Evolutionary conservation across 768 basidiomycete species (phyloP).

Genomic region (Porphyrellus cyaneotinctus): DNA sequence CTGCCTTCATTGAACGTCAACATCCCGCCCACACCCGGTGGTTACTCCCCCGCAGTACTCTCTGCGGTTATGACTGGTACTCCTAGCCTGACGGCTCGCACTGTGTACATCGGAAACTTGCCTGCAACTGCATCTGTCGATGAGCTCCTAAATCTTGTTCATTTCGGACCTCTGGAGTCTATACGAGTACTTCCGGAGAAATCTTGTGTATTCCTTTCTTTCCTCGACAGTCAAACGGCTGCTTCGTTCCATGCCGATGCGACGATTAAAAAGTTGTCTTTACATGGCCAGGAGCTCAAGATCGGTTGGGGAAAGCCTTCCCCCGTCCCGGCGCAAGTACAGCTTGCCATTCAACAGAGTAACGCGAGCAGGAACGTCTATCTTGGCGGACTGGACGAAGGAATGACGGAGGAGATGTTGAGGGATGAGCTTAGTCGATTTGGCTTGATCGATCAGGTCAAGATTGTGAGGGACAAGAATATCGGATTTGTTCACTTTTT

Average conservation of each 20-base stretch:
- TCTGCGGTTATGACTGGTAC: slow-evolving; percentile 64
- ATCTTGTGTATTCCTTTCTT: slow-evolving; percentile 96
- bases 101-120: slow-evolving; percentile 95
- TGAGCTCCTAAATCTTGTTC: slow-evolving; percentile 95
- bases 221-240: slow-evolving; percentile 89
- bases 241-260: slow-evolving; percentile 98
- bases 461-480: slow-evolving; percentile 98
- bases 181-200: slow-evolving; percentile 95
- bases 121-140: slow-evolving; percentile 95
- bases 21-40: slow-evolving; percentile 67
- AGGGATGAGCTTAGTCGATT: slow-evolving; percentile 90
- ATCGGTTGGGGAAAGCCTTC: slow-evolving; percentile 98
- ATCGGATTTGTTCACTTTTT: slow-evolving; percentile 99
- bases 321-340: slow-evolving; percentile 81
- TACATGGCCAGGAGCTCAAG: slow-evolving; percentile 95
- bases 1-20: slow-evolving; percentile 61
- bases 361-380: slow-evolving; percentile 97
- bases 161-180: slow-evolving; percentile 94
- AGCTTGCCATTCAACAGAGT: slow-evolving; percentile 83
- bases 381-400: slow-evolving; percentile 88
- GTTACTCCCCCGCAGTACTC: slow-evolving; percentile 76
- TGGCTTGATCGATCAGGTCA: slow-evolving; percentile 97
- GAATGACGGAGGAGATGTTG: slow-evolving; percentile 85
- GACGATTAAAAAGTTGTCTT: slow-evolving; percentile 84
- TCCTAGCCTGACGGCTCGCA: slow-evolving; percentile 68